Conservation (phyloP, 257 asterid genomes). For the Solanum ossicruentum region DNA sequence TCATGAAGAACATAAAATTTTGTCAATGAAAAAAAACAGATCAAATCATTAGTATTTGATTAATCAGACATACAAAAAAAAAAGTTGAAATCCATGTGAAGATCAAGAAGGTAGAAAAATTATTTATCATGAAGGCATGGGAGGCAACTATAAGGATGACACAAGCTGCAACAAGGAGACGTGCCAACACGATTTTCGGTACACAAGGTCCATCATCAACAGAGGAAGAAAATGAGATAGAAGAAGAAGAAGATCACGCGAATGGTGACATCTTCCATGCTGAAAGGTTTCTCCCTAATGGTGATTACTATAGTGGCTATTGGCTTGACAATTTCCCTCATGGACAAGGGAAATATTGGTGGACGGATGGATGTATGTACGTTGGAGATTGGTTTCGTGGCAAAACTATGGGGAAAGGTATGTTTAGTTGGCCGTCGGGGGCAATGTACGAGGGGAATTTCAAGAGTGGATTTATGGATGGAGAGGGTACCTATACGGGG, state of each 20-base stretch:
- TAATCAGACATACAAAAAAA: background rate
- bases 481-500: slow-evolving; percentile 66
- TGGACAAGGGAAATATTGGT: slow-evolving; percentile 77
- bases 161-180: slow-evolving; percentile 76
- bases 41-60: background rate
- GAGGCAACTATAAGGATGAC: slow-evolving; percentile 85
- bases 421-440: slow-evolving; percentile 81
- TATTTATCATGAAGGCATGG: slow-evolving; percentile 73
- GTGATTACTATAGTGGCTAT: slow-evolving; percentile 72
- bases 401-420: slow-evolving; percentile 68
- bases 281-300: slow-evolving; percentile 71
- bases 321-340: slow-evolving; percentile 83
- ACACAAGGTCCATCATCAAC: slow-evolving; percentile 14
- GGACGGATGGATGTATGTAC: slow-evolving; percentile 91
- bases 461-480: slow-evolving; percentile 90
- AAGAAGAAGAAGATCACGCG: slow-evolving; percentile 8
- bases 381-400: slow-evolving; percentile 87
- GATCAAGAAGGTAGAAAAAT: background rate
- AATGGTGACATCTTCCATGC: slow-evolving; percentile 61
- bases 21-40: background rate
- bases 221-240: slow-evolving; percentile 26
- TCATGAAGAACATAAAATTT: background rate
- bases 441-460: slow-evolving; percentile 72
- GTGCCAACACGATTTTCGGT: slow-evolving; percentile 73
- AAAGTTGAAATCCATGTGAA: background rate